Evolutionary conservation across 306 rosid genomes (phyloP).

Genomic region (Prunus davidiana): DNA sequence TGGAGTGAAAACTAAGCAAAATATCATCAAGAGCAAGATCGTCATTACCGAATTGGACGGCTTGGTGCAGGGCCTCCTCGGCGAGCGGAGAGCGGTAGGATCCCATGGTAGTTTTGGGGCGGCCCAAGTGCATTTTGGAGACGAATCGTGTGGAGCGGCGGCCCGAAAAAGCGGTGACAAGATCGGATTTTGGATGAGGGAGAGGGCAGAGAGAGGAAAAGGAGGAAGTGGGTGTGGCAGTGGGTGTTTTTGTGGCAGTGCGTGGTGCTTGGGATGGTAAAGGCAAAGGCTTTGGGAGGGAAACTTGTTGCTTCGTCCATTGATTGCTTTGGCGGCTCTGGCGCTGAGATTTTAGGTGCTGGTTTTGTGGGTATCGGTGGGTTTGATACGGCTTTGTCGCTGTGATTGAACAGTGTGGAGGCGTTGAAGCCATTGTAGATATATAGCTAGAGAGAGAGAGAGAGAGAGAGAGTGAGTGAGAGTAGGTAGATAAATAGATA

Average conservation of each 20-base stretch:
- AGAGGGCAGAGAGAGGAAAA: slow-evolving; percentile 47
- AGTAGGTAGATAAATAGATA: background rate
- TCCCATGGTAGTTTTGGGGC: slow-evolving; percentile 49
- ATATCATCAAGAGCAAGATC: slow-evolving; percentile 42
- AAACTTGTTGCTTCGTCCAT: slow-evolving; percentile 46
- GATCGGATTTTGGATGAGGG: slow-evolving; percentile 41
- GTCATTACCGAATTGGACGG: slow-evolving; percentile 50
- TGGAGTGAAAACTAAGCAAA: slow-evolving; percentile 48
- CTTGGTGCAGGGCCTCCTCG: slow-evolving; percentile 62
- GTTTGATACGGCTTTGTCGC: slow-evolving; percentile 43
- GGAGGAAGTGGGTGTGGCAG: slow-evolving; percentile 34
- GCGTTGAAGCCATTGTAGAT: slow-evolving; percentile 58
- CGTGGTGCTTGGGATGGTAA: slow-evolving; percentile 25
- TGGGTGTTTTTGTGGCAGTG: slow-evolving; percentile 15
- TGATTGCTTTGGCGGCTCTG: slow-evolving; percentile 33
- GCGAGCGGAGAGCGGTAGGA: slow-evolving; percentile 54
- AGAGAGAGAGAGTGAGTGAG: background rate
- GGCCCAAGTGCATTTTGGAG: slow-evolving; percentile 72
- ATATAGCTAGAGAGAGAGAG: background rate
- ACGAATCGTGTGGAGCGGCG: slow-evolving; percentile 74
- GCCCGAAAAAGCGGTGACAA: slow-evolving; percentile 68
- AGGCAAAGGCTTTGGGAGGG: slow-evolving; percentile 39
- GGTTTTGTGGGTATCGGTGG: slow-evolving; percentile 42
- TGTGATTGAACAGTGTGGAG: slow-evolving; percentile 58
- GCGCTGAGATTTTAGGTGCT: slow-evolving; percentile 39